Evolutionary conservation across 1,284 basidiomycete genomes (phyloP), one percentile per base, ranked within the genome.

Genomic region (Ustilago trichophora): DNA sequence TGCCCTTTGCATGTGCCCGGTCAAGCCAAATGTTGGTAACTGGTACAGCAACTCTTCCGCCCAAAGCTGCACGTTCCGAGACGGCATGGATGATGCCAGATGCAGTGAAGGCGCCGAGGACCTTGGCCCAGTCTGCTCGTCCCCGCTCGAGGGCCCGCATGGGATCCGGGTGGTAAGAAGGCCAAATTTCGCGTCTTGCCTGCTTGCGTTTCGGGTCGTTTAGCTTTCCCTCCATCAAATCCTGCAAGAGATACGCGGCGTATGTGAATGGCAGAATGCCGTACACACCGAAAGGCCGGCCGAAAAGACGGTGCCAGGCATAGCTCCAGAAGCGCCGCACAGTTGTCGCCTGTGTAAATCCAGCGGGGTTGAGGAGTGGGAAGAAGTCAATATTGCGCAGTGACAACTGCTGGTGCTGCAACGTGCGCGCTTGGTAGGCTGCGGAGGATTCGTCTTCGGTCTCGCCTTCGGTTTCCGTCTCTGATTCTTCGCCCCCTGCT

Each of bases 331-430:
- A 72, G 3, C 59, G 42, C 3, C 60, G 29, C 19, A 73, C 67
- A 10, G 60, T 66, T 1, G 57, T 59, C 3, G 69, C 56, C 29
- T 62, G 40, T 6, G 62, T 66, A 41, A 63, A 52, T 0, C 60
- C 64, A 10, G 69, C 54, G 0, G 71, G 67, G 44, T 73, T 73
- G 46, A 73, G 62, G 5, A 73, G 50, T 0, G 71, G 71, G 55
- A 70, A 73, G 37, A 73, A 73, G n/a, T 71, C 71, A 18, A 73
- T 46, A 38, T 73, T 73, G 36, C 69, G 62, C 18, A 68, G 40
- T n/a, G 56, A 49, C 5, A 68, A 37, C 24, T 68, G 64, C 41
- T 68, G 38, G 29, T 60, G 49, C 16, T 45, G 53, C 31, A 36
- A 15, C 13, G 29, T 25, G 3, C 47, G 47, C 1, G 54, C 38